Evolutionary conservation across 495 filamentous ascomycete species (phyloP).

Genomic region (Xylaria cubensis): DNA sequence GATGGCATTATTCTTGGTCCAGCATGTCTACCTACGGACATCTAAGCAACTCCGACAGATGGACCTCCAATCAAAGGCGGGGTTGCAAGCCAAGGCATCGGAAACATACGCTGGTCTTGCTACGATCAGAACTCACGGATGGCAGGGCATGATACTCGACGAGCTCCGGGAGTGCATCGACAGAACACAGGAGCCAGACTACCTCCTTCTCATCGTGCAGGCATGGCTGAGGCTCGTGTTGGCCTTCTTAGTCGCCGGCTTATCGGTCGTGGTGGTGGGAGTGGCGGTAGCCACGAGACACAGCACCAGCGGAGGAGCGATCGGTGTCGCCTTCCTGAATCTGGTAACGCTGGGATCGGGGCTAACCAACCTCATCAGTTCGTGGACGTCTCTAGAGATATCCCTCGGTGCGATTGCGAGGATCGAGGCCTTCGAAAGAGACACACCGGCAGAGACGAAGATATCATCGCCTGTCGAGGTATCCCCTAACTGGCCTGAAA

Average conservation of each 20-base stretch:
- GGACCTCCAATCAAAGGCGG: slow-evolving; percentile 59
- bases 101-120: slow-evolving; percentile 46
- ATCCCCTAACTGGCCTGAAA: slow-evolving; percentile 43
- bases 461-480: slow-evolving; percentile 30
- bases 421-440: slow-evolving; percentile 47
- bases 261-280: slow-evolving; percentile 42
- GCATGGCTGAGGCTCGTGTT: slow-evolving; percentile 49
- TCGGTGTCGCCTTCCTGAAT: slow-evolving; percentile 42
- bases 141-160: slow-evolving; percentile 32
- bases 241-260: slow-evolving; percentile 41
- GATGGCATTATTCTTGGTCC: slow-evolving; percentile 45
- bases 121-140: slow-evolving; percentile 48
- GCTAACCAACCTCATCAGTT: slow-evolving; percentile 46
- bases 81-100: slow-evolving; percentile 48
- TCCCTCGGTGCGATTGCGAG: slow-evolving; percentile 59
- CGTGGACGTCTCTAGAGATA: slow-evolving; percentile 58
- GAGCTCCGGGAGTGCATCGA: slow-evolving; percentile 33
- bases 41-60: slow-evolving; percentile 58
- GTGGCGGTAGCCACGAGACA: slow-evolving; percentile 31
- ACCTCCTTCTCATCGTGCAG: slow-evolving; percentile 51
- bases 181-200: slow-evolving; percentile 46
- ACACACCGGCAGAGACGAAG: slow-evolving; percentile 43
- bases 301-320: slow-evolving; percentile 28
- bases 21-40: slow-evolving; percentile 56
- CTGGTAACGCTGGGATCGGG: slow-evolving; percentile 35